Conservation (phyloP, 768 basidiomycete genomes). For the Boletus barrowsii region DNA sequence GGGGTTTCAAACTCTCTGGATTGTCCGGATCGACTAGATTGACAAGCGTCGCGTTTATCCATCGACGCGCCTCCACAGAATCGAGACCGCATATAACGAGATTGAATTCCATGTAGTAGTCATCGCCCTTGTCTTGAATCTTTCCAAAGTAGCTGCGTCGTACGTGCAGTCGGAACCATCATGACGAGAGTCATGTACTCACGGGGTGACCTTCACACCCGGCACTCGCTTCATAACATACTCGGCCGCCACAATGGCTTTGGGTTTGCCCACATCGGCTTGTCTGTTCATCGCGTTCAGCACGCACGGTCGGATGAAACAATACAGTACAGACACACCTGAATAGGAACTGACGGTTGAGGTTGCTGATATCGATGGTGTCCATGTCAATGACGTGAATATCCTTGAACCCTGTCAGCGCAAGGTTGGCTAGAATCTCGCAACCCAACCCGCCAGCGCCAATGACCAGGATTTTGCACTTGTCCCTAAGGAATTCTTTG, state of each 20-base stretch:
- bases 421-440: slow-evolving; percentile 96
- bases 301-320: background rate
- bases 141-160: slow-evolving; percentile 83
- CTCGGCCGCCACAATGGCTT: slow-evolving; percentile 91
- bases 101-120: slow-evolving; percentile 96
- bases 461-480: slow-evolving; percentile 94
- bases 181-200: slow-evolving; percentile 32
- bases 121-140: slow-evolving; percentile 95
- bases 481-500: slow-evolving; percentile 77
- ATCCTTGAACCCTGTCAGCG: slow-evolving; percentile 94
- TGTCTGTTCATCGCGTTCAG: slow-evolving; percentile 42
- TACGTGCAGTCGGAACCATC: slow-evolving; percentile 7
- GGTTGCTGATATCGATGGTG: slow-evolving; percentile 98
- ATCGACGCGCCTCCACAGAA: slow-evolving; percentile 93
- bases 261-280: slow-evolving; percentile 91
- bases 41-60: slow-evolving; percentile 98
- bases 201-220: slow-evolving; percentile 97
- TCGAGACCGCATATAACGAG: slow-evolving; percentile 96
- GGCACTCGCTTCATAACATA: slow-evolving; percentile 97
- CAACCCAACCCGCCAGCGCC: slow-evolving; percentile 97
- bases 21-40: slow-evolving; percentile 92
- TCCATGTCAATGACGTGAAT: slow-evolving; percentile 99
- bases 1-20: slow-evolving; percentile 90
- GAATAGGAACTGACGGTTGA: slow-evolving; percentile 98
- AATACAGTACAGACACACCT: slow-evolving; percentile 47